Base-by-base conservation (phyloP, 805 yeast species). In the Yarrowia deformans region DNA sequence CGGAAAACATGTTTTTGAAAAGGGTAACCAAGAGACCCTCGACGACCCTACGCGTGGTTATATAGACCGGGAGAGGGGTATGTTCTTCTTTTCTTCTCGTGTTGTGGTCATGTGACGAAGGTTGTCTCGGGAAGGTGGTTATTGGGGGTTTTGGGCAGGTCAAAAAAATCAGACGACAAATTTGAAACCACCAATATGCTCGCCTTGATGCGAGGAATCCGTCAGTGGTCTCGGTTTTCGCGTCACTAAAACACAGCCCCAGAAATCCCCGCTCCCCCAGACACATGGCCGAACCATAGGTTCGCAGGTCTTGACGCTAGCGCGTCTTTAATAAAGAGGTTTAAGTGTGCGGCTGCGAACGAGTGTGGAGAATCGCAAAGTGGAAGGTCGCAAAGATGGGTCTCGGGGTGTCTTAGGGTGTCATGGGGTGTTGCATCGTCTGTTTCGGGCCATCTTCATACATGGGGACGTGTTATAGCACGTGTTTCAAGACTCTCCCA, bases 11-110 rank as follows among this genome's bases (percentile, higher is more conserved):
- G 45, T 23, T 23, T 56, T 1, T 8, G 60, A 2, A 35, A 8
- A 7, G 7, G 3, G 29, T 3, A 18, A 18, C 32, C 43, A 9
- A 3, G 13, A 35, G 40, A 2, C 29, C 29, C 4, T 23, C 29
- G 29, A 54, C 32, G 18, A 14, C 58, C 32, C 18, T 18, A 8
- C 18, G 34, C 55, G 16, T 14, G 42, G 60, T 54, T 54, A 34
- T 54, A 54, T 54, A 54, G 29, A 23, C 60, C 23, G 39, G 45
- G 9, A 37, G 60, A 54, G 60, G 60, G 60, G 60, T 39, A 54
- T 37, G 19, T 37, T 50, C 16, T 34, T 32, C 23, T n/a, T 23
- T 34, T 8, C 18, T n/a, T 34, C 39, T n/a, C 29, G 29, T 23
- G 39, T 34, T 35, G 10, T 18, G 43, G 58, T 52, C 58, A 52